Base-by-base conservation (phyloP, 1,284 basidiomycete genomes). In the Volvariella volvacea region DNA sequence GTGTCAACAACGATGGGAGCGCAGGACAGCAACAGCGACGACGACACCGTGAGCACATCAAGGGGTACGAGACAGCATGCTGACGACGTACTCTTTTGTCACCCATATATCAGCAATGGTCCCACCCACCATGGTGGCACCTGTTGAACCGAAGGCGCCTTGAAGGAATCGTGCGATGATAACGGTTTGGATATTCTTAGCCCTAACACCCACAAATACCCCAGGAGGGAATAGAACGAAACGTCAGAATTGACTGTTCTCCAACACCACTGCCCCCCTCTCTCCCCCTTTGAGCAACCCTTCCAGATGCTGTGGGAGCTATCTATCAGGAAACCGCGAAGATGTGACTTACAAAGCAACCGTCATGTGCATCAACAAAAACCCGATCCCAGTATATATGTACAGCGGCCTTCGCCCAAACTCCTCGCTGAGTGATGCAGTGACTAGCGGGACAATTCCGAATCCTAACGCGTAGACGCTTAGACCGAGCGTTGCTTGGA, bases 371-470 rank as follows among this genome's bases (percentile, higher is more conserved):
- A 80, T 76, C n/a, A 78, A 49, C 44, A 73, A 63, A 56, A 83
- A 83, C 3, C 75, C 69, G 43, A 79, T 54, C 7, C 63, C 69
- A 10, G 76, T 80, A 36, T 63, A 68, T 31, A 87, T 58, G 54
- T 88, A 90, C 12, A 88, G 62, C 22, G 82, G 82, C 42, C 74
- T 76, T 28, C 88, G 63, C 0, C 88, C 88, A 50, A 88, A 79
- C 55, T 90, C 88, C 57, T 90, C 88, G 48, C 81, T 83, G 49
- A 89, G 75, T 1, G 87, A 83, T 0, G 85, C 80, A 0, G 83
- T 71, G 2, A 88, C 67, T 8, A 91, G 71, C 0, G 88, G 88
- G 1, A 81, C 71, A 15, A 87, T 49, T 1, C 71, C 82, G 51
- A 88, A 90, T 0, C 86, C 87, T 22, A 88, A 63, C 3, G 76